Base-by-base conservation (phyloP, 2,329 filamentous ascomycete species). In the Aspergillus sp. region DNA sequence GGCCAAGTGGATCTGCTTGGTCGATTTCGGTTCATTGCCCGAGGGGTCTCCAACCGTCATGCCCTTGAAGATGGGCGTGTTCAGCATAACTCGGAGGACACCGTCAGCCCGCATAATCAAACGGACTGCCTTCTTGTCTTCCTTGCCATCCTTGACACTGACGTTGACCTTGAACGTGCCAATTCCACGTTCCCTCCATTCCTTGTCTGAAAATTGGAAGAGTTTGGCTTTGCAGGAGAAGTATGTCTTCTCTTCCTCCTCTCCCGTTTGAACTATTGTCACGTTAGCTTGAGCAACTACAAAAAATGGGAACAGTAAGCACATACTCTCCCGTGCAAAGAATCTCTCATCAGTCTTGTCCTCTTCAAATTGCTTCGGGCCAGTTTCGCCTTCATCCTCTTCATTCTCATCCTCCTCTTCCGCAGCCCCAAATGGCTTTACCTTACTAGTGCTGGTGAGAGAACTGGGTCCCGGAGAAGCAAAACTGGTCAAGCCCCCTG, bases 81-180 rank as follows among this genome's bases (percentile, higher is more conserved):
- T 97, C 40, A 97, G 74, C 49, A 95, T 83, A 42, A 97, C 82
- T 19, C 89, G 81, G 58, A 90, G 83, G 1, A 88, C 93, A 47
- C 90, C 89, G 59, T 96, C 90, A 53, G 94, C 89, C 12, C 91
- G 85, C 82, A 96, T 90, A 48, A 97, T 79, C 52, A 97, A 79
- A 34, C 91, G 85, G 26, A 85, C 78, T 48, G 71, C 73, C 36
- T 59, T 64, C 32, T 66, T 65, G 41, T 63, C 77, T 44, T 81
- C 74, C 46, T 83, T 75, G 33, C 78, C 75, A 26, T 77, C 73
- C 5, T 28, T 66, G 51, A 79, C 75, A 3, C 80, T 79, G 10
- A 85, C 83, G 58, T 96, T 95, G 62, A 95, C 77, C 69, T 93
- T 93, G 54, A 95, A 75, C 55, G 85, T 85, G 36, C 90, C 90